Conservation (phyloP, 1,284 basidiomycete species). For the Apiotrichum domesticum region DNA sequence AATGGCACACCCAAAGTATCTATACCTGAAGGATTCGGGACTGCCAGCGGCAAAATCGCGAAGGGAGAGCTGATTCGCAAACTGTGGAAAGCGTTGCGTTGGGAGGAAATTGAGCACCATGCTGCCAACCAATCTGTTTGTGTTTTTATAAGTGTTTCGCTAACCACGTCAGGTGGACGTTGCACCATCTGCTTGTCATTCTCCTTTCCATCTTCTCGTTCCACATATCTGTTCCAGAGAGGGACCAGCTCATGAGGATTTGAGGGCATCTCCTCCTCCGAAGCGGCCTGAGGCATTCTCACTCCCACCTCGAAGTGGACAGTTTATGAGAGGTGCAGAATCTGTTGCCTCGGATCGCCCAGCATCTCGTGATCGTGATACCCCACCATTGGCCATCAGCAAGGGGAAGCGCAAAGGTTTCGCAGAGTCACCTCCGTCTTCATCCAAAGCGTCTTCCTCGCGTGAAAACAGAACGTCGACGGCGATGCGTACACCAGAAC, state of each 20-base stretch:
- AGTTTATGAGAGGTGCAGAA: not conserved
- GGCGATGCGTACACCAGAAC: not conserved
- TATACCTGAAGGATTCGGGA: conserved; percentile 3
- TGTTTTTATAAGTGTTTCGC: no score
- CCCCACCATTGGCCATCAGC: not conserved
- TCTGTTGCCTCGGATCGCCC: not conserved
- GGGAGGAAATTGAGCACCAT: conserved; percentile 43
- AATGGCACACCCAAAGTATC: conserved; percentile 7
- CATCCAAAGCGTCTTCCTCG: not conserved
- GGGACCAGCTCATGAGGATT: not conserved
- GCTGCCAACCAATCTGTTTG: conserved; percentile 1
- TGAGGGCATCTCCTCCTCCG: conserved; percentile 18
- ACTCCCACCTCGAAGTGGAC: conserved; percentile 3
- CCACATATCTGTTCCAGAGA: conserved; percentile 32
- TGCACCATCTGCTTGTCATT: conserved; percentile 21
- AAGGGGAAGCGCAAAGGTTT: conserved; percentile 28
- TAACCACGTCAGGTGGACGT: not conserved
- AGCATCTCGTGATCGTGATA: not conserved
- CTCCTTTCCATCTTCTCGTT: conserved; percentile 38
- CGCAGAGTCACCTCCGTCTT: not conserved
- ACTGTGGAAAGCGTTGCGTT: conserved; percentile 41
- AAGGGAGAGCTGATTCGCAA: conserved; percentile 40
- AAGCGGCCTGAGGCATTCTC: conserved; percentile 32
- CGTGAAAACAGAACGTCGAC: not conserved
- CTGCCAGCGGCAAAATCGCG: conserved; percentile 20